Evolutionary conservation across 140 eudicot genomes (phyloP), one percentile per base, ranked within the genome.

Genomic region (Bidens hawaiensis): DNA sequence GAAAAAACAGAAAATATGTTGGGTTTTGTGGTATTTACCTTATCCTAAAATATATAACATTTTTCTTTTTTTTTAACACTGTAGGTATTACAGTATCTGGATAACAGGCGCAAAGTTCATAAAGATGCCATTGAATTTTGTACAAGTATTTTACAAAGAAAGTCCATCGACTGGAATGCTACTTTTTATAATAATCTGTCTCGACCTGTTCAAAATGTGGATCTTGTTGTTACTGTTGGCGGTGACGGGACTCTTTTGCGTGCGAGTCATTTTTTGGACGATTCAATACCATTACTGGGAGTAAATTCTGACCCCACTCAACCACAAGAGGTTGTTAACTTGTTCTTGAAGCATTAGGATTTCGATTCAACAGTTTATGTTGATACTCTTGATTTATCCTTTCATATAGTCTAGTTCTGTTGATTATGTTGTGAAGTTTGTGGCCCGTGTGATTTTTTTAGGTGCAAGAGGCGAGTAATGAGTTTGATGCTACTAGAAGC

Each of bases 401-500:
- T 28, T 43, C 27, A 25, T 63, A 62, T n/a, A n/a, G n/a, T n/a
- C n/a, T n/a, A n/a, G n/a, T 42, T 56, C 14, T 54, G n/a, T 41
- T 17, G 1, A 55, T 54, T 1, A 54, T 21, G 12, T 56, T 38
- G 46, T n/a, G 24, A 51, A 31, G 18, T 25, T 48, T 36, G 43
- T 26, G 42, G 18, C 15, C 4, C 43, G 14, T 38, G 43, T 38
- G 13, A 16, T 79, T 14, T 73, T 69, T n/a, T 47, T 71, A 90
- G 95, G 87, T 90, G 73, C 79, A 71, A 57, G 77, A 81, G 74
- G 40, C 64, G 14, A 71, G 71, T 53, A 75, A 86, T 13, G 86
- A 90, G 66, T 86, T 83, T 78, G 97, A 90, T 78, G 95, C 97
- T 62, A 82, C 81, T 47, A 81, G 97, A 78, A 90, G 95, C 76